phyloP scores from a whole-genome alignment of 2,329 filamentous ascomycete genomes.

The Fusarium virguliforme region DNA sequence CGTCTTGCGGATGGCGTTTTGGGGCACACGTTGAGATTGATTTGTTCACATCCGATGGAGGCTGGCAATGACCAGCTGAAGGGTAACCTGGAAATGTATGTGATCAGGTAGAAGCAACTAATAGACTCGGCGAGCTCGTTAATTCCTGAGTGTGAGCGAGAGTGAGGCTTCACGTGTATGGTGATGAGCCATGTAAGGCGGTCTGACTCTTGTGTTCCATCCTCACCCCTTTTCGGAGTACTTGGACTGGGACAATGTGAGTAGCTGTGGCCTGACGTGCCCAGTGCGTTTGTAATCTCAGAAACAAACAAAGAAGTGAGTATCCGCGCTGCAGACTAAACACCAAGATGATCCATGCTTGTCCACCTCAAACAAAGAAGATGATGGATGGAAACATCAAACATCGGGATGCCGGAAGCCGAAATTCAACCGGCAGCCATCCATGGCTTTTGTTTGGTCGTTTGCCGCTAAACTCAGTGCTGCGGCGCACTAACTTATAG shows the following conservation, averaged over 20 bases:
- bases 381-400: constrained; percentile 6
- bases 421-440: constrained; percentile 43
- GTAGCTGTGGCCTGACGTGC: not conserved
- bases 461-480: constrained; percentile 40
- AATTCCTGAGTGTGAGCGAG: constrained; percentile 4
- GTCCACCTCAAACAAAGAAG: not conserved
- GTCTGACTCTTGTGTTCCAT: not conserved
- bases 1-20: constrained; percentile 49
- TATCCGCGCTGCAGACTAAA: not conserved
- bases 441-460: constrained; percentile 29
- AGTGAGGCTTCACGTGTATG: not conserved
- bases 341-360: not conserved
- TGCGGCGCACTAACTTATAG: constrained; percentile 25
- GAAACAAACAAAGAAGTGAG: not conserved
- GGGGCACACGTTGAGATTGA: constrained; percentile 38
- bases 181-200: not conserved
- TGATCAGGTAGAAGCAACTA: constrained; percentile 31
- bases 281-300: not conserved
- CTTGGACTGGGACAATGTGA: not conserved
- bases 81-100: constrained; percentile 24
- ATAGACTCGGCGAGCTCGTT: constrained; percentile 22
- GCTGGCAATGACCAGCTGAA: constrained; percentile 19
- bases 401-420: constrained; percentile 36
- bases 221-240: not conserved
- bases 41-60: constrained; percentile 29